These are phyloP conservation scores for Phoma sp. DNA, from an alignment of 2,329 filamentous ascomycete species.

Conservation along the genomic window DNA sequence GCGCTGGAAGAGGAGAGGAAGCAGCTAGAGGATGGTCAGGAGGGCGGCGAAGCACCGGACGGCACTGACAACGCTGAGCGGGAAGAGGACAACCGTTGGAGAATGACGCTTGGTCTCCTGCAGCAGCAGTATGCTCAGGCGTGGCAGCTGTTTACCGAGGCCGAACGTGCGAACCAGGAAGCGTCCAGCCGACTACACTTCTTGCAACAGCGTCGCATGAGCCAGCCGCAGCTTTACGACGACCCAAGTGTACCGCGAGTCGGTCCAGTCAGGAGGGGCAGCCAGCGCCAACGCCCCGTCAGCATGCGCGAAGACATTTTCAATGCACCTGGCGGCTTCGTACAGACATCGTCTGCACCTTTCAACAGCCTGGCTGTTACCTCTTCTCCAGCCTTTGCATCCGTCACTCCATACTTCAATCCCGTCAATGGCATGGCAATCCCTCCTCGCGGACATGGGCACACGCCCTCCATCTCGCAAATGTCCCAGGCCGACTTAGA, in stretches of 20 bases:
- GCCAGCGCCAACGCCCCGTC: conserved; percentile 48
- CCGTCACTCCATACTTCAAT: conserved; percentile 60
- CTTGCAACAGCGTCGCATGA: conserved; percentile 46
- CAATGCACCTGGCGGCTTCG: conserved; percentile 41
- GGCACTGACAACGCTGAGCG: conserved; percentile 49
- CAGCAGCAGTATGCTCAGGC: conserved; percentile 55
- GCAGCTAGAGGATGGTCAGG: conserved; percentile 53
- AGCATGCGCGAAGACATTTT: conserved; percentile 47
- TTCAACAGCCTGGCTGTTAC: conserved; percentile 56
- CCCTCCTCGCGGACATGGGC: conserved; percentile 34
- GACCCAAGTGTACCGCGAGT: conserved; percentile 38
- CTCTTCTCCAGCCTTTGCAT: conserved; percentile 60
- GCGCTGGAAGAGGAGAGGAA: conserved; percentile 74
- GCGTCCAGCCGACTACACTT: conserved; percentile 51
- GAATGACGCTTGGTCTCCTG: conserved; percentile 59
- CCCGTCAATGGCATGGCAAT: conserved; percentile 67
- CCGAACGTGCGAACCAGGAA: conserved; percentile 48
- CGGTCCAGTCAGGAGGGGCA: conserved; percentile 47
- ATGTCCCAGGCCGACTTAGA: conserved; percentile 69
- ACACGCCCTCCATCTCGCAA: conserved; percentile 58
- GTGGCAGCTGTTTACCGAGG: conserved; percentile 42
- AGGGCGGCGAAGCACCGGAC: conserved; percentile 48
- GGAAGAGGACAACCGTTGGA: conserved; percentile 63
- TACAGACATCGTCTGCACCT: conserved; percentile 47
- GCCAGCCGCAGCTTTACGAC: conserved; percentile 47